phyloP scores from a whole-genome alignment of 805 yeast genomes.

The Candida khao-thaluensis region DNA sequence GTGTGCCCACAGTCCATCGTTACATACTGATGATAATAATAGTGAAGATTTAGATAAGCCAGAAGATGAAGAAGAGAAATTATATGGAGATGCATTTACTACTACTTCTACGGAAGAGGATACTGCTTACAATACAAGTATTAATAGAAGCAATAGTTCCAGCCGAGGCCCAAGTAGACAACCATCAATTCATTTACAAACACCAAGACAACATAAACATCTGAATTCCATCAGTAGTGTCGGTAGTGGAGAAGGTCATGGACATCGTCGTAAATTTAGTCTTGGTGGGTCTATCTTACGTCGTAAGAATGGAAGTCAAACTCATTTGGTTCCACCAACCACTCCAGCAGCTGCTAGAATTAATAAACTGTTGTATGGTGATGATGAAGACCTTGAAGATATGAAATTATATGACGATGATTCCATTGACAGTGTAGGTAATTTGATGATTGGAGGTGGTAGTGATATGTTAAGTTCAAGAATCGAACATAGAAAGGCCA shows the following conservation, averaged over 20 bases:
- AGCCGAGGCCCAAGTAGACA: constrained; percentile 32
- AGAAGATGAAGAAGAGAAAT: constrained; percentile 30
- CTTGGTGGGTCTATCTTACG: constrained; percentile 57
- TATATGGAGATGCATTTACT: constrained; percentile 43
- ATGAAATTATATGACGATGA: constrained; percentile 49
- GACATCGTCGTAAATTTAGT: constrained; percentile 62
- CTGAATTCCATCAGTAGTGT: constrained; percentile 32
- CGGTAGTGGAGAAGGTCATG: constrained; percentile 20
- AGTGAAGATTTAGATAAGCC: constrained; percentile 17
- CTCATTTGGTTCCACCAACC: constrained; percentile 45
- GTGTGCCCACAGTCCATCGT: constrained; percentile 67
- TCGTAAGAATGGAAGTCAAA: constrained; percentile 45
- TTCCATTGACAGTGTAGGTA: constrained; percentile 56
- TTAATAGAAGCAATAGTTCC: constrained; percentile 2
- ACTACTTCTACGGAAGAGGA: constrained; percentile 23
- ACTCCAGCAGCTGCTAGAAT: constrained; percentile 54
- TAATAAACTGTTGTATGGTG: constrained; percentile 27
- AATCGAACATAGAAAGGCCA: constrained; percentile 47
- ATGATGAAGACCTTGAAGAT: constrained; percentile 29
- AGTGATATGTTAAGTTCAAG: constrained; percentile 63
- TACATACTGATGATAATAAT: constrained; percentile 21
- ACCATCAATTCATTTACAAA: constrained; percentile 35
- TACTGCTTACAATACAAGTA: constrained; percentile 16
- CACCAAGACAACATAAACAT: constrained; percentile 35
- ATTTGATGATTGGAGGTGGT: constrained; percentile 47